Evolutionary conservation across 352 stramenopile species (phyloP).

Genomic region (Phytophthora citrophthora): DNA sequence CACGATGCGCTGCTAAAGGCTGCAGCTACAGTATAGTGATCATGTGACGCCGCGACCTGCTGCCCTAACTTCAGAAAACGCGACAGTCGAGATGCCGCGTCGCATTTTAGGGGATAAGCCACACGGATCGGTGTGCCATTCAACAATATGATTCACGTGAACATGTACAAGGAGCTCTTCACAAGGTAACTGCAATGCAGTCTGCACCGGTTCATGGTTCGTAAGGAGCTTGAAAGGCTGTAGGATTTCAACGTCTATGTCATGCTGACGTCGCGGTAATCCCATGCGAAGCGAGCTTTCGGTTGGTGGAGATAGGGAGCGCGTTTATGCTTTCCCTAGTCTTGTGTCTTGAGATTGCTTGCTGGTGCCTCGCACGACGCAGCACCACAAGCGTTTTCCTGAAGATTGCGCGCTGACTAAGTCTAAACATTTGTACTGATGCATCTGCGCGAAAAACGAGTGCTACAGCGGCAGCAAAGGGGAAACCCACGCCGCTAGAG

Average conservation of each 20-base stretch:
- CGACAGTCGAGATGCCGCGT: conserved; percentile 20
- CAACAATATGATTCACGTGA: too few relatives aligned
- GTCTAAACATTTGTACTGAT: conserved; percentile 24
- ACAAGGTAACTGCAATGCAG: neutral
- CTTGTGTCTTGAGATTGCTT: conserved; percentile 9
- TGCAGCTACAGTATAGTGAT: neutral
- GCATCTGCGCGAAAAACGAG: conserved; percentile 13
- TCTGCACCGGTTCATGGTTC: neutral
- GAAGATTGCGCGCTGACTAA: neutral
- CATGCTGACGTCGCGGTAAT: neutral
- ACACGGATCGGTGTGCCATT: conserved; percentile 7
- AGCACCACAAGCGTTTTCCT: conserved; percentile 22
- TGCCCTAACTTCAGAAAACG: conserved; percentile 5
- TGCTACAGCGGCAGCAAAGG: neutral
- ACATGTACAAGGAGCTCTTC: neutral
- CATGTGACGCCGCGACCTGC: too few relatives aligned
- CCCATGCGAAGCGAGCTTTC: neutral
- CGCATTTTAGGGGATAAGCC: conserved; percentile 11
- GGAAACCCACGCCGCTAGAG: neutral
- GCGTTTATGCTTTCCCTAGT: conserved; percentile 19
- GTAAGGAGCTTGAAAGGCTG: conserved; percentile 5
- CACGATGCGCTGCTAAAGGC: neutral
- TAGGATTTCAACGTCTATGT: conserved; percentile 17
- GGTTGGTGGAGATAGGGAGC: conserved; percentile 3
- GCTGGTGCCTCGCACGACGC: conserved; percentile 1